These are phyloP conservation scores for Leersia perrieri DNA, from an alignment of 176 grass and related monocot species.

Conservation along the genomic window DNA sequence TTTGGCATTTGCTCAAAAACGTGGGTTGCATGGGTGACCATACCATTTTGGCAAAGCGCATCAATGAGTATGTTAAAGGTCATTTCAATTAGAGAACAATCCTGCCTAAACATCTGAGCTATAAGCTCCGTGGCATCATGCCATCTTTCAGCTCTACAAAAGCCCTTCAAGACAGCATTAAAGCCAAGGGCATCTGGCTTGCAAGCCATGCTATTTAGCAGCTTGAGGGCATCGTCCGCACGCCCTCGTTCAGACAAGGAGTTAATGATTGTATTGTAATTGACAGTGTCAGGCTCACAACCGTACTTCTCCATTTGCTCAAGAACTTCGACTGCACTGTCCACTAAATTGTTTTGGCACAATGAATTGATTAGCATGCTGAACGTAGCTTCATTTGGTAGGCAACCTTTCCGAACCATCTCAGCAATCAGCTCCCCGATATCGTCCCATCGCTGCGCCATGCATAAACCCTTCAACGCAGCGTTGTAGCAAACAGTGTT, in stretches of 20 bases:
- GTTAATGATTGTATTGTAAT: conserved; percentile 37
- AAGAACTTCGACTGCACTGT: conserved; percentile 37
- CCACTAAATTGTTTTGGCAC: conserved; percentile 28
- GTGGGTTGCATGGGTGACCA: conserved; percentile 34
- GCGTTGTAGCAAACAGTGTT: conserved; percentile 45
- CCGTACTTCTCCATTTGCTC: conserved; percentile 44
- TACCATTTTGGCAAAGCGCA: conserved; percentile 34
- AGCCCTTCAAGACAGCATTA: conserved; percentile 42
- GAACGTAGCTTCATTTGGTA: conserved; percentile 47
- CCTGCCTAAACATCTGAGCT: conserved; percentile 32
- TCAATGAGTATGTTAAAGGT: conserved; percentile 55
- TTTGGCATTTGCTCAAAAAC: conserved; percentile 50
- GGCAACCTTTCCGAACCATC: conserved; percentile 41
- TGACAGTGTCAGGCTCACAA: conserved; percentile 29
- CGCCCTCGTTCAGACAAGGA: conserved; percentile 39
- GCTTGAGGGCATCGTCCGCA: conserved; percentile 34
- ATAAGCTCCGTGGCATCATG: conserved; percentile 33
- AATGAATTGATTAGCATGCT: conserved; percentile 45
- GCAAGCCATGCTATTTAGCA: conserved; percentile 44
- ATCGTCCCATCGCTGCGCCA: conserved; percentile 32
- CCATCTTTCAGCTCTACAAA: conserved; percentile 46
- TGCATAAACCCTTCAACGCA: conserved; percentile 48
- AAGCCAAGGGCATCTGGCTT: conserved; percentile 37
- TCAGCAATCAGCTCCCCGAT: conserved; percentile 35
- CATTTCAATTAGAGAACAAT: conserved; percentile 32